Evolutionary conservation across 2,329 filamentous ascomycete species (phyloP).

Genomic region (Pseudopyrenochaeta lycopersici): DNA sequence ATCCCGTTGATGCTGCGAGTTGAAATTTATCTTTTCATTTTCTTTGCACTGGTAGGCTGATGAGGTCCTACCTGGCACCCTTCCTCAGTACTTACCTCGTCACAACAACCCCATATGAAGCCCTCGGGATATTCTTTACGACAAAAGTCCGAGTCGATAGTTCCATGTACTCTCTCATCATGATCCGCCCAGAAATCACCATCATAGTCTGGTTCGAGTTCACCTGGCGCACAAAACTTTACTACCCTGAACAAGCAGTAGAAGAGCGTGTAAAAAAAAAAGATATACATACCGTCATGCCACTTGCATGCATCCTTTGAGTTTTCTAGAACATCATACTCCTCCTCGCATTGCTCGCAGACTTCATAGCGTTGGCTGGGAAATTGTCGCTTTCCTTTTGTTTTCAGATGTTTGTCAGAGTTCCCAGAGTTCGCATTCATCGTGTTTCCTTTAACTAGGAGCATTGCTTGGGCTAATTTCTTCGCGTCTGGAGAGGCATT

Average conservation of each 20-base stretch:
- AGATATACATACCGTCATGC: slow-evolving; percentile 23
- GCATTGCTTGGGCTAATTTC: no score
- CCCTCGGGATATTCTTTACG: slow-evolving; percentile 33
- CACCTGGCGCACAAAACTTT: slow-evolving; percentile 29
- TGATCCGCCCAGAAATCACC: slow-evolving; percentile 39
- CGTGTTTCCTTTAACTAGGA: background rate
- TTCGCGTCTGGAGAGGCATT: no score
- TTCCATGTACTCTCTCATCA: slow-evolving; percentile 37
- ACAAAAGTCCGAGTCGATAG: slow-evolving; percentile 31
- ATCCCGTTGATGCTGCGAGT: no score
- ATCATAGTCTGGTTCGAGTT: slow-evolving; percentile 17
- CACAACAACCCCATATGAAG: slow-evolving; percentile 44
- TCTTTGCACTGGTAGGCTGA: slow-evolving; percentile 24
- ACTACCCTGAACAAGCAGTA: background rate
- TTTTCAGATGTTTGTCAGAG: slow-evolving; percentile 4
- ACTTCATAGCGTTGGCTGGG: slow-evolving; percentile 17
- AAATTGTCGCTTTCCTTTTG: background rate
- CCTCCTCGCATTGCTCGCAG: slow-evolving; percentile 31
- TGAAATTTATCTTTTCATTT: slow-evolving; percentile 1
- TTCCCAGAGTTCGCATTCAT: slow-evolving; percentile 5
- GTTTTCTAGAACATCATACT: slow-evolving; percentile 30
- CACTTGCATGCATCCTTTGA: slow-evolving; percentile 20
- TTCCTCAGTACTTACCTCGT: slow-evolving; percentile 7
- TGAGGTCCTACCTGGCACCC: slow-evolving; percentile 32
- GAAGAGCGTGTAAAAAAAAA: background rate